phyloP scores from a whole-genome alignment of 2,329 filamentous ascomycete genomes.

The Microthyrium microscopicum region DNA sequence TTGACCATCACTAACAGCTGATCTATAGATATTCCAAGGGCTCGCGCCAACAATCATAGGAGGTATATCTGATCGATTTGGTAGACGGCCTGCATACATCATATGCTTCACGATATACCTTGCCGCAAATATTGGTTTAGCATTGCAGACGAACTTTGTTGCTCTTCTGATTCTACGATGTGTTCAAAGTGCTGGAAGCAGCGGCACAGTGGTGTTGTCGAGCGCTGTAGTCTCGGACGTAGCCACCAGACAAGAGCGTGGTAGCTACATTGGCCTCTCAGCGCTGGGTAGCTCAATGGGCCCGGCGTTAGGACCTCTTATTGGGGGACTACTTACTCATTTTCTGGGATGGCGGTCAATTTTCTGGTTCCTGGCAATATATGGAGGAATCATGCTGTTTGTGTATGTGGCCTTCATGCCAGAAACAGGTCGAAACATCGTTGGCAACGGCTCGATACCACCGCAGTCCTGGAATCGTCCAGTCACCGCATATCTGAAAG shows the following conservation, averaged over 20 bases:
- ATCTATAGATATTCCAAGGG: neutral
- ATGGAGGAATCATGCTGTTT: no score
- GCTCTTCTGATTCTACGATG: neutral
- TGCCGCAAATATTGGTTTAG: neutral
- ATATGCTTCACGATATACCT: neutral
- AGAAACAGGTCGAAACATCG: no score
- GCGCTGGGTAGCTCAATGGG: no score
- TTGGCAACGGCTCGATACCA: no score
- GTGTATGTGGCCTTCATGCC: no score
- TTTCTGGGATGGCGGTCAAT: no score
- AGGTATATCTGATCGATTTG: neutral
- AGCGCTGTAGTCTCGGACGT: neutral
- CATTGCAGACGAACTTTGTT: neutral
- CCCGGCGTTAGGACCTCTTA: no score
- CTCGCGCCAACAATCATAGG: neutral
- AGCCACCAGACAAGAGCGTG: neutral
- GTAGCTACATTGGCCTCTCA: neutral
- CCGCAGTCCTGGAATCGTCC: no score
- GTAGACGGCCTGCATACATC: neutral
- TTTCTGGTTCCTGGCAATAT: no score
- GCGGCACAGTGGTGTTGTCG: neutral
- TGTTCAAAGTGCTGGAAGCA: neutral
- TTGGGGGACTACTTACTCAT: no score
- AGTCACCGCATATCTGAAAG: no score
- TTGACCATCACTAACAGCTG: no score